Evolutionary conservation across 2,329 filamentous ascomycete genomes (phyloP), one percentile per base, ranked within the genome.

Genomic region (Ascochyta rabiei): DNA sequence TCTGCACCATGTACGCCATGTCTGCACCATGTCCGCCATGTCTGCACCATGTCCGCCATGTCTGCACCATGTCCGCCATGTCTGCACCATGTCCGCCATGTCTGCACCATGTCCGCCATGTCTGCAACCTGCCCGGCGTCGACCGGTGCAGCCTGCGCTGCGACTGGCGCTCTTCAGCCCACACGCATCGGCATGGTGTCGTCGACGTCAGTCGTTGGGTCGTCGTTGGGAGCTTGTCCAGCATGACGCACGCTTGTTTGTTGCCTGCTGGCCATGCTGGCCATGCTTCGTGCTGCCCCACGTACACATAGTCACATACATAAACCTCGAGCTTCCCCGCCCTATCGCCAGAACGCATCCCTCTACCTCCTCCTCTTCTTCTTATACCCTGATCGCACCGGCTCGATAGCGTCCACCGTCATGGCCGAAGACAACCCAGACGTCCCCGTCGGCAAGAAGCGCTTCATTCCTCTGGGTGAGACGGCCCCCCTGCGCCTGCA

Each of bases 391-490:
- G 7, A 34, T 6, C 10, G 3, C 28, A 15, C 12, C 4, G 12
- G 4, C 3, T 13, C 28, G 9, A 28, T 16, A 45, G 18, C 21
- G 9, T 56, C 35, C 37, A 51, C 15, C 52, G 63, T 31, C 44
- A 75, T 75, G 72, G 63, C 69, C 8, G 64, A 67, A 34, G 56
- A 67, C 18, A 68, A 64, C 18, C 68, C 71, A 23, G 70, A 72
- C 58, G 62, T 67, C 15, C 71, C 72, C n/a, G 60, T 53, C 12
- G 64, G 56, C 45, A 61, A 55, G 57, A 76, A 75, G 65, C 65
- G 69, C 53, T 76, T 76, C 60, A 63, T 76, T 48, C 74, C 74
- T 57, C 66, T 76, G 19, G 74, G 74, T 73, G 61, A 28, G 63
- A 59, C 51, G 51, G 24, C 1, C 28, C 18, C 26, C 51, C 30